Percentiles rank a stretch among this genome's conserved stretches.
phyloP scores from a whole-genome alignment of 192 early-diverging fungal species.

The Entomortierella parvispora region DNA sequence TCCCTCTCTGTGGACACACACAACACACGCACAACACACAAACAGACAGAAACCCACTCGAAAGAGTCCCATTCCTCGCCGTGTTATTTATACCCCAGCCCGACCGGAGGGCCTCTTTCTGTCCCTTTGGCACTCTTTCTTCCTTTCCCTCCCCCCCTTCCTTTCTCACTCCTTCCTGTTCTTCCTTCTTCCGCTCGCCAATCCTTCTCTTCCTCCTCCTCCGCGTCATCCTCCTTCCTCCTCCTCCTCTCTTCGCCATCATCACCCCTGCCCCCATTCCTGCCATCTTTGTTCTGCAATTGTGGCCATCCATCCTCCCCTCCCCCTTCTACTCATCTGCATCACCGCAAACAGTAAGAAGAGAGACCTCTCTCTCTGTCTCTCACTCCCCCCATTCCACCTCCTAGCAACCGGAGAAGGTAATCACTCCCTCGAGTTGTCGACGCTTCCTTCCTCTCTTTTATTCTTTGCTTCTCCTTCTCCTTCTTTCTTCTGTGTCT shows the following conservation, averaged over 20 bases:
- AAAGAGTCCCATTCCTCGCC: too few relatives aligned
- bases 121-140: neutral
- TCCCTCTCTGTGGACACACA: too few relatives aligned
- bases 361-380: neutral
- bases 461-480: too few relatives aligned
- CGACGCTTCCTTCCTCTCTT: too few relatives aligned
- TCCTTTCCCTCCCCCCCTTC: neutral
- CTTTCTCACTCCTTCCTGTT: neutral
- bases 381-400: conserved; percentile 5
- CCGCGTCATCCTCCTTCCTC: neutral
- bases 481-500: too few relatives aligned
- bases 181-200: neutral
- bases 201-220: neutral
- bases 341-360: too few relatives aligned
- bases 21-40: too few relatives aligned
- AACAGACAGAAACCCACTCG: too few relatives aligned
- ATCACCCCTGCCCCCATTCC: neutral
- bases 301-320: neutral
- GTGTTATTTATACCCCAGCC: too few relatives aligned
- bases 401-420: conserved; percentile 17
- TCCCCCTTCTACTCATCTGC: too few relatives aligned
- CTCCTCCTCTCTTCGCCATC: neutral
- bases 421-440: neutral
- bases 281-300: neutral
- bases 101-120: too few relatives aligned